phyloP scores from a whole-genome alignment of 1,284 basidiomycete species.

The Austroboletus sp. region DNA sequence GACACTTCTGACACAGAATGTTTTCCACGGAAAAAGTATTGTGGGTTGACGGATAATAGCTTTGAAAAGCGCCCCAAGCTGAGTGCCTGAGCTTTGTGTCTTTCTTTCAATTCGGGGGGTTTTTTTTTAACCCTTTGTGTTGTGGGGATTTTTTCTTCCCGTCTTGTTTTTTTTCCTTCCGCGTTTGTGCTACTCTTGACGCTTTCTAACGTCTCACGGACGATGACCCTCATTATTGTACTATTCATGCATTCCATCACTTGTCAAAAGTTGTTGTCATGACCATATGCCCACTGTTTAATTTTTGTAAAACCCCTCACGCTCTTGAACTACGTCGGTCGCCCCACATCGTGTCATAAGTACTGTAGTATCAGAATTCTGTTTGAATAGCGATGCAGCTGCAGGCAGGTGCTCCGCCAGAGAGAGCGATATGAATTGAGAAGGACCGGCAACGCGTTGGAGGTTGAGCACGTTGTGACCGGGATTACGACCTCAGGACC shows the following conservation, averaged over 20 bases:
- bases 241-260: slow-evolving; percentile 25
- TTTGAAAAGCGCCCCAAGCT: slow-evolving; percentile 27
- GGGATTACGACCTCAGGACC: slow-evolving; percentile 29
- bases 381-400: slow-evolving; percentile 16
- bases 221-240: slow-evolving; percentile 22
- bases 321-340: slow-evolving; percentile 9
- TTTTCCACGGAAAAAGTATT: slow-evolving; percentile 24
- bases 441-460: not conserved
- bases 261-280: slow-evolving; percentile 14
- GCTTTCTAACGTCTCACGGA: slow-evolving; percentile 21
- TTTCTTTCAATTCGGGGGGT: slow-evolving; percentile 1
- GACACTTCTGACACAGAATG: slow-evolving; percentile 27
- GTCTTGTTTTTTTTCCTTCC: not conserved
- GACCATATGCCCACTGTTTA: slow-evolving; percentile 27
- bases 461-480: slow-evolving; percentile 17
- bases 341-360: slow-evolving; percentile 9
- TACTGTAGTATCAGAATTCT: slow-evolving; percentile 29
- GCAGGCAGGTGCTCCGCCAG: slow-evolving; percentile 7
- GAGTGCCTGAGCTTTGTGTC: slow-evolving; percentile 21
- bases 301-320: slow-evolving; percentile 29
- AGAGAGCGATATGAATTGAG: not conserved
- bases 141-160: not conserved
- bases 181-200: slow-evolving; percentile 13
- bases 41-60: slow-evolving; percentile 19
- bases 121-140: slow-evolving; percentile 1